Percentiles rank a stretch among this genome's conserved stretches.
These are phyloP conservation scores for Moelleriella libera DNA, from an alignment of 2,329 filamentous ascomycete genomes.

Conservation along the genomic window DNA sequence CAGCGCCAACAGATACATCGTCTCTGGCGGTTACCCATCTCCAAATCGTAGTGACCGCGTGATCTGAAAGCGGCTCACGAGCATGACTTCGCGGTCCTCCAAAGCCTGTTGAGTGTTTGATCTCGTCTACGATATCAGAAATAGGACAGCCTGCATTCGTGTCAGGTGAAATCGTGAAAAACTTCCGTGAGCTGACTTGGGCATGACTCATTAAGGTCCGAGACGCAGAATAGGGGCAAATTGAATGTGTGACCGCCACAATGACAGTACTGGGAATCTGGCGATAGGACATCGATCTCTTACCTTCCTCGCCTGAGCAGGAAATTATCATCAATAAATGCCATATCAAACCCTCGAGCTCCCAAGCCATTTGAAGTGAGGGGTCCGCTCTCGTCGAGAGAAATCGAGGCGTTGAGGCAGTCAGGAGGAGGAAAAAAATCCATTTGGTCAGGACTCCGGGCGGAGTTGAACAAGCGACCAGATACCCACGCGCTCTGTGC, in stretches of 20 bases:
- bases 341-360: slow-evolving; percentile 23
- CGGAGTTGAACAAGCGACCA: slow-evolving; percentile 8
- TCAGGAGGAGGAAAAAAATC: slow-evolving; percentile 1
- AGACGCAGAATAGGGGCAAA: neutral
- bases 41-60: slow-evolving; percentile 19
- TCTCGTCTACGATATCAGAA: slow-evolving; percentile 16
- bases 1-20: slow-evolving; percentile 20
- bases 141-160: slow-evolving; percentile 15
- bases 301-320: slow-evolving; percentile 23
- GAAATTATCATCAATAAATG: slow-evolving; percentile 20
- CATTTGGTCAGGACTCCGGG: neutral
- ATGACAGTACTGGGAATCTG: neutral
- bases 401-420: too few species aligned
- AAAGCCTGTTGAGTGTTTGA: slow-evolving; percentile 12
- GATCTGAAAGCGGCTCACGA: slow-evolving; percentile 8
- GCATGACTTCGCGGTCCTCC: slow-evolving; percentile 5
- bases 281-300: slow-evolving; percentile 7
- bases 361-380: slow-evolving; percentile 16
- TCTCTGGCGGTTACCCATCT: slow-evolving; percentile 18
- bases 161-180: too few species aligned
- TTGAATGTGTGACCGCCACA: too few species aligned
- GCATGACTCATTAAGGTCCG: neutral
- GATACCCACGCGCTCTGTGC: neutral
- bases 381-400: neutral
- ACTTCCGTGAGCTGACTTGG: too few species aligned